Percentiles rank a stretch among this genome's conserved stretches.
Conservation (phyloP, 108 stramenopile genomes). For the Cyclotella cryptica region DNA sequence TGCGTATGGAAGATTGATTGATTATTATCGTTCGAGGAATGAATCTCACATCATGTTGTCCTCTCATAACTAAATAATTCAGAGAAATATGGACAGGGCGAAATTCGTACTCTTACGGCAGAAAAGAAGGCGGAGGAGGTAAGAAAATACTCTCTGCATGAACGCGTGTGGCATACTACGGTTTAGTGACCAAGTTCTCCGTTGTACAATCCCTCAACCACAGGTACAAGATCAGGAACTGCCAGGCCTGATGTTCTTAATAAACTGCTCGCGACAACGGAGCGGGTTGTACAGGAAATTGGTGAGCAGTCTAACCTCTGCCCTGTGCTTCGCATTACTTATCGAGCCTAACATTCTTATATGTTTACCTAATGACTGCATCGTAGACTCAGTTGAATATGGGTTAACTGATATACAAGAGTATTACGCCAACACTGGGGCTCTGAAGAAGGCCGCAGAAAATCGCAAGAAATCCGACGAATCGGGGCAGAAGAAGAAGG, state of each 20-base stretch:
- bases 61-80: neutral
- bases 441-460: conserved; percentile 88
- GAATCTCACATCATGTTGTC: neutral
- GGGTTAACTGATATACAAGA: conserved; percentile 88
- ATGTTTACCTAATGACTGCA: neutral
- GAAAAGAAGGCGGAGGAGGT: conserved; percentile 63
- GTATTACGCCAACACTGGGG: conserved; percentile 88
- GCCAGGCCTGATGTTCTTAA: conserved; percentile 75
- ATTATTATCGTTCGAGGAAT: neutral
- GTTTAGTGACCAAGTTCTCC: neutral
- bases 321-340: neutral
- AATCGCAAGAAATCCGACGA: conserved; percentile 61
- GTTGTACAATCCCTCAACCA: neutral
- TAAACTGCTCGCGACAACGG: conserved; percentile 79
- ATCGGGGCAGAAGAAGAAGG: conserved; percentile 61
- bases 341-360: neutral
- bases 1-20: neutral
- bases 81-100: conserved; percentile 79
- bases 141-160: neutral
- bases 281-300: conserved; percentile 88
- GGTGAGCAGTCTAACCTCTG: conserved; percentile 1
- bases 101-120: conserved; percentile 80
- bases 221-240: conserved; percentile 55
- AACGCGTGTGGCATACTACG: neutral
- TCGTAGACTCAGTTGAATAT: conserved; percentile 80